Conservation (phyloP, 345 rosid genomes). For the Populus tremula region DNA sequence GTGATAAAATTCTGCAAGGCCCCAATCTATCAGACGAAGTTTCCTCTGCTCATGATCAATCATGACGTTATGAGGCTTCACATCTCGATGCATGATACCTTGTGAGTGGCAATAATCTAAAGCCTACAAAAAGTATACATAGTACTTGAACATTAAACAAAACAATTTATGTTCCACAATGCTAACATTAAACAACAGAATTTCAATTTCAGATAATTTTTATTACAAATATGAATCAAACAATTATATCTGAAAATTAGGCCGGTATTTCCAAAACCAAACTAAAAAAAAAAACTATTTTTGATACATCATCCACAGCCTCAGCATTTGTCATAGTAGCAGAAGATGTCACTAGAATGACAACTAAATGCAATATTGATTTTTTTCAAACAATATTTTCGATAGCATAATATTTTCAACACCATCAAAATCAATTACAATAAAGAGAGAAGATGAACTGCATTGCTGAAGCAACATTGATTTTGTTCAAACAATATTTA, state of each 20-base stretch:
- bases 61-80: constrained; percentile 98
- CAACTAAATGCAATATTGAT: neutral
- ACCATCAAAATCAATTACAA: neutral
- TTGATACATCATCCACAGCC: neutral
- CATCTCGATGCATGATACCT: constrained; percentile 99
- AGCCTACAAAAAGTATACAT: constrained; percentile 50
- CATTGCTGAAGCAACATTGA: neutral
- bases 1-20: constrained; percentile 95
- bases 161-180: neutral
- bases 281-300: neutral
- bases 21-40: constrained; percentile 97
- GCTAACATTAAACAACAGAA: neutral
- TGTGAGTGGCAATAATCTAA: constrained; percentile 96
- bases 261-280: neutral
- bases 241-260: neutral
- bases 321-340: neutral
- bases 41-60: constrained; percentile 95
- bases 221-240: neutral
- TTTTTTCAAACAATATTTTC: neutral
- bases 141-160: neutral
- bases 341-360: neutral
- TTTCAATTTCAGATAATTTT: neutral
- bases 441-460: neutral
- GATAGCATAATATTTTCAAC: neutral
- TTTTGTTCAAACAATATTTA: neutral